Evolutionary conservation across 305 asterid species (phyloP).

Genomic region (Fraxinus dipetala): DNA sequence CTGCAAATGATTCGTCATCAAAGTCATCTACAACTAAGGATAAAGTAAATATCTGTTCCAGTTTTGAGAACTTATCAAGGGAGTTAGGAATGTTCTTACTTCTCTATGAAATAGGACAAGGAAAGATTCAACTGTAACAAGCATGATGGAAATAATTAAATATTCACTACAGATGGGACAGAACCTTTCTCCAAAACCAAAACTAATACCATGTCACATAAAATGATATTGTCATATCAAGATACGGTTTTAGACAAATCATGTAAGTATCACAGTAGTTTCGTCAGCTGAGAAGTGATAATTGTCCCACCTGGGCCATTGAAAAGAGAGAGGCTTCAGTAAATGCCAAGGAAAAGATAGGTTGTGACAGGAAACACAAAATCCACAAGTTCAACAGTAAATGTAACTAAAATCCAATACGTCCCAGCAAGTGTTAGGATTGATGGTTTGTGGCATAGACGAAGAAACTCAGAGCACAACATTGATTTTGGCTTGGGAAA

Average conservation of each 20-base stretch:
- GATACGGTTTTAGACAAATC: not conserved
- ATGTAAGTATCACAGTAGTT: not conserved
- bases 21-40: not conserved
- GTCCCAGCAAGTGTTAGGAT: not conserved
- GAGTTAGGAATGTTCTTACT: not conserved
- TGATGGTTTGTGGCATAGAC: not conserved
- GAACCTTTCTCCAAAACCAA: not conserved
- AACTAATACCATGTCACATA: not conserved
- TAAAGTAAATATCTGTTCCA: not conserved
- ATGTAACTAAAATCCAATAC: too few relatives aligned
- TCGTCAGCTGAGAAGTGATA: not conserved
- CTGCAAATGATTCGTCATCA: not conserved
- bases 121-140: not conserved
- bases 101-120: not conserved
- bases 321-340: not conserved
- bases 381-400: too few relatives aligned
- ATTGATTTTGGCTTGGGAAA: not conserved
- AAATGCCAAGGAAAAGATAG: not conserved
- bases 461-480: not conserved
- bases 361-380: too few relatives aligned
- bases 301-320: not conserved
- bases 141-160: not conserved
- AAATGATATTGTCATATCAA: not conserved
- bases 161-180: not conserved
- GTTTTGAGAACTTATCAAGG: not conserved